Evolutionary conservation across 192 early-diverging fungal species (phyloP).

Genomic region (Funneliformis mosseae): DNA sequence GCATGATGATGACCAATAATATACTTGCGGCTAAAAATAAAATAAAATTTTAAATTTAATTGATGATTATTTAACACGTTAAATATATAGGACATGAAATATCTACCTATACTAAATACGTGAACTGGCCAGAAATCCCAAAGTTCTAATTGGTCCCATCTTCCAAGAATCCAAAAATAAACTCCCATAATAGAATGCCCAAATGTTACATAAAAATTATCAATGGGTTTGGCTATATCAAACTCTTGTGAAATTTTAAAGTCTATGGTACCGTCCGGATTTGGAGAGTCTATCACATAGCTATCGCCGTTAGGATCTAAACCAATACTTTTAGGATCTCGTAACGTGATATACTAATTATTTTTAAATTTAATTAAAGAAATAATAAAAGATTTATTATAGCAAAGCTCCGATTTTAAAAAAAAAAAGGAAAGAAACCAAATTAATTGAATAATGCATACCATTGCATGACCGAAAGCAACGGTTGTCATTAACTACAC

Average conservation of each 20-base stretch:
- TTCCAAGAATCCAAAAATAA: slow-evolving; percentile 13
- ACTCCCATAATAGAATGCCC: background rate
- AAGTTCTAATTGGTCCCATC: slow-evolving; percentile 6
- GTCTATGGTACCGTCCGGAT: background rate
- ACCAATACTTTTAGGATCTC: background rate
- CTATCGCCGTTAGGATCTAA: background rate
- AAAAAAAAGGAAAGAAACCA: no score
- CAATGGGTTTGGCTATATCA: background rate
- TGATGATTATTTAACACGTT: background rate
- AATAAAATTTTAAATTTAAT: background rate
- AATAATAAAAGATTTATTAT: background rate
- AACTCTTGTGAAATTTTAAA: background rate
- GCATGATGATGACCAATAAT: background rate
- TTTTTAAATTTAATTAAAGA: background rate
- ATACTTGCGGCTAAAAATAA: slow-evolving; percentile 3
- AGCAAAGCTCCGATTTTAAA: background rate
- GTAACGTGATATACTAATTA: background rate
- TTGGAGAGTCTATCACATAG: background rate
- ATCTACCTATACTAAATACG: background rate
- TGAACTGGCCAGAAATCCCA: slow-evolving; percentile 25
- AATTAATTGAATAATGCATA: background rate
- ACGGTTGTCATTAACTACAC: background rate
- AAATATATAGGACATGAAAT: background rate
- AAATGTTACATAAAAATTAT: background rate
- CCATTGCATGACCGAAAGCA: background rate